Evolutionary conservation across 1,284 basidiomycete species (phyloP).

Genomic region (Marasmius tenuissimus): DNA sequence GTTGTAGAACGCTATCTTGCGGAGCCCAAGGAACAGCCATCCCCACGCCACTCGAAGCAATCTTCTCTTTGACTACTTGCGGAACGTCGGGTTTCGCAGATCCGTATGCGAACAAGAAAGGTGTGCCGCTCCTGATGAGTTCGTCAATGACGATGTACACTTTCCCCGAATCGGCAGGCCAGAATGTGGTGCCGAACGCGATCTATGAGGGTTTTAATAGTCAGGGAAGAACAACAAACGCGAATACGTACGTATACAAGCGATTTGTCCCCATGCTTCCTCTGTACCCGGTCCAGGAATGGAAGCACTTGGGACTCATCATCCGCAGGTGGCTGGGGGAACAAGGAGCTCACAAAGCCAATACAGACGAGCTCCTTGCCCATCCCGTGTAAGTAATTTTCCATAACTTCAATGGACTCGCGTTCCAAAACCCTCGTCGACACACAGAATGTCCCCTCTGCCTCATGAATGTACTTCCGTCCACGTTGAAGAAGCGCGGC

Average conservation of each 20-base stretch:
- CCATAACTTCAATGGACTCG: constrained; percentile 13
- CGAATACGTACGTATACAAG: constrained; percentile 17
- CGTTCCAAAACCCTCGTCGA: constrained; percentile 15
- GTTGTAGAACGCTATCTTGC: constrained; percentile 20
- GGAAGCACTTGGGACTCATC: constrained; percentile 1
- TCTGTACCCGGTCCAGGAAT: constrained; percentile 17
- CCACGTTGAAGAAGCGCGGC: constrained; percentile 8
- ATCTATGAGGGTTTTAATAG: constrained; percentile 13
- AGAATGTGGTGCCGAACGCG: constrained; percentile 21
- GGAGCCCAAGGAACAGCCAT: constrained; percentile 18
- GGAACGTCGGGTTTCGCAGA: constrained; percentile 1
- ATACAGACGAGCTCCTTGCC: constrained; percentile 13
- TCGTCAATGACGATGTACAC: constrained; percentile 19
- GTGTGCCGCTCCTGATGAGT: constrained; percentile 15
- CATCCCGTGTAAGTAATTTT: constrained; percentile 9
- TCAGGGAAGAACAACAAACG: not conserved
- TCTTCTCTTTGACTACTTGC: constrained; percentile 8
- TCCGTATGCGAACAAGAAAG: constrained; percentile 12
- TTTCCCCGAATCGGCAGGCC: constrained; percentile 15
- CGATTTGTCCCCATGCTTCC: constrained; percentile 14
- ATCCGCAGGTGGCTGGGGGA: not conserved
- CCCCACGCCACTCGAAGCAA: constrained; percentile 15
- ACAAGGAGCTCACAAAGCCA: constrained; percentile 10
- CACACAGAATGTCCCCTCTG: constrained; percentile 11
- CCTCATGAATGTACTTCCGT: not conserved